phyloP scores from a whole-genome alignment of 2,329 filamentous ascomycete species.

The Zopfia rhizophila region DNA sequence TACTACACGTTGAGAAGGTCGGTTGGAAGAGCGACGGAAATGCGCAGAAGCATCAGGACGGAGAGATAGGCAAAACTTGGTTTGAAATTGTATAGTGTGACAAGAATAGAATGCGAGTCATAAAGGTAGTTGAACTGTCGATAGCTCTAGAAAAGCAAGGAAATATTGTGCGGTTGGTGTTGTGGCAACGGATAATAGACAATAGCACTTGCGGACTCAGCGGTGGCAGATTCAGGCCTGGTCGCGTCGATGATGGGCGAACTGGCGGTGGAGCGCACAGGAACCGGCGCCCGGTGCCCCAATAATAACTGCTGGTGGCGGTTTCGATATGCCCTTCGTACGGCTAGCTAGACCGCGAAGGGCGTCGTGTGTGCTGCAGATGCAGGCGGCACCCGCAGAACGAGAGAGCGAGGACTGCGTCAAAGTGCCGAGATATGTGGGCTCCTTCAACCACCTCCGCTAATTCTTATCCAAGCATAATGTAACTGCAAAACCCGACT shows the following conservation, averaged over 20 bases:
- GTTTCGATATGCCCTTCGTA: no score
- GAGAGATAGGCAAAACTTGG: no score
- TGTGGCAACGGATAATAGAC: slow-evolving; percentile 4
- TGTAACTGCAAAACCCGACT: slow-evolving; percentile 7
- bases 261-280: slow-evolving; percentile 24
- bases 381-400: slow-evolving; percentile 8
- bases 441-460: slow-evolving; percentile 3
- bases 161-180: no score
- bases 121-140: no score
- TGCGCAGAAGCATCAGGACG: slow-evolving; percentile 1
- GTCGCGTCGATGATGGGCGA: slow-evolving; percentile 12
- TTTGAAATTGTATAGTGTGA: no score
- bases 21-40: slow-evolving; percentile 6
- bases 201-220: no score
- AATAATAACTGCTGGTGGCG: slow-evolving; percentile 8
- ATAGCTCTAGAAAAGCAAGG: no score
- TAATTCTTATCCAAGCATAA: slow-evolving; percentile 7
- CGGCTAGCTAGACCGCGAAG: slow-evolving; percentile 5
- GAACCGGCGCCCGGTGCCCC: slow-evolving; percentile 11
- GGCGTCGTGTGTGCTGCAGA: no score
- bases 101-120: not conserved
- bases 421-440: slow-evolving; percentile 12
- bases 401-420: slow-evolving; percentile 12
- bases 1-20: slow-evolving; percentile 7
- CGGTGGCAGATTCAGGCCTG: no score